Evolutionary conservation across 73 alveolate genomes (phyloP), one percentile per base, ranked within the genome.

Genomic region (Paramecium biaurelia): DNA sequence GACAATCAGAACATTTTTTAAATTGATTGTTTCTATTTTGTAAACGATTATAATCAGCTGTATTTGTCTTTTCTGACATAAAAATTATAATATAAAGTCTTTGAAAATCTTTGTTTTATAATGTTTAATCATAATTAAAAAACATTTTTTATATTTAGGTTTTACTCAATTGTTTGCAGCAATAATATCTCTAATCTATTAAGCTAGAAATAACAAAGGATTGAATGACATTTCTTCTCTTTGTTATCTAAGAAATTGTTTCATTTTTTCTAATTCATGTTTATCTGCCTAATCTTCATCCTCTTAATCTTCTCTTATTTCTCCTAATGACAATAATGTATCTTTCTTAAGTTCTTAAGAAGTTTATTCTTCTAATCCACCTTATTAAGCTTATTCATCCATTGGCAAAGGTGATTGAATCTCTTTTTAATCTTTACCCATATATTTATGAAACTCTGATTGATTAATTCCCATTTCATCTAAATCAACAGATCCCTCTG

Each of bases 211-310:
- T 15, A 47, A 58, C 45, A 89, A 49, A 38, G 94, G 94, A 70
- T 89, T 89, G 28, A 43, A 89, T 70, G 70, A 84, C 37, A 70
- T 30, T 32, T 89, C 89, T 37, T 89, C 94, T 89, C 94, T 89
- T 70, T 89, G 32, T 70, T 89, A 82, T 9, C 84, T 70, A 4
- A 89, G 63, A 12, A 28, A 76, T 43, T 89, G 24, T 14, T 76
- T 89, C 76, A 89, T 68, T 72, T 70, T 89, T 45, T 89, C 94
- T 32, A 76, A 70, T 70, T 89, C 94, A 70, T 57, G 47, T 89
- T 76, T 70, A 5, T 70, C 87, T 43, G 67, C 92, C n/a, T 89
- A 24, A 30, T 89, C 94, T 21, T 89, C 87, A 37, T 89, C 94
- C 23, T 89, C 94, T 63, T 38, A 20, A 24, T 70, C 58, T 45